These are phyloP conservation scores for Apiospora aurea DNA, from an alignment of 2,329 filamentous ascomycete species.

Conservation along the genomic window DNA sequence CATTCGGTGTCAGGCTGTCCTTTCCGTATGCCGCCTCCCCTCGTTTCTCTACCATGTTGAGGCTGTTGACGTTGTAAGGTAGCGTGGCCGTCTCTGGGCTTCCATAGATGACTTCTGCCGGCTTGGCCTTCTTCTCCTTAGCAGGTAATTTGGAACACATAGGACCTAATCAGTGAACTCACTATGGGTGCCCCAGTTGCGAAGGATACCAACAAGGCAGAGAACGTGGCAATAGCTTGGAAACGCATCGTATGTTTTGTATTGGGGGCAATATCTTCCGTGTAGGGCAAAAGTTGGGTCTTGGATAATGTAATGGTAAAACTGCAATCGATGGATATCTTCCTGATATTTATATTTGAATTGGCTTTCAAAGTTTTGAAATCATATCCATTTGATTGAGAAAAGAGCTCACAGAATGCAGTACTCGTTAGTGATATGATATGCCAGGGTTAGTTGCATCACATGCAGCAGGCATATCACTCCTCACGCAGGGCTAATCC, in stretches of 20 bases:
- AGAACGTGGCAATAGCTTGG: background rate
- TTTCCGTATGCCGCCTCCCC: background rate
- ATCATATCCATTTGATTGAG: background rate
- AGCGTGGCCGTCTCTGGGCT: slow-evolving; percentile 22
- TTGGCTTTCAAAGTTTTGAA: background rate
- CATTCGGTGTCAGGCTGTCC: background rate
- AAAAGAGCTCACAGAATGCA: background rate
- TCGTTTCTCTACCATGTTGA: slow-evolving; percentile 4
- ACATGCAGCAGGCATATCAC: background rate
- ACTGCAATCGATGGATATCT: background rate
- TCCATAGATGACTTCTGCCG: slow-evolving; percentile 14
- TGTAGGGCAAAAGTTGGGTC: too few relatives aligned
- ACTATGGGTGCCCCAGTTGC: slow-evolving; percentile 3
- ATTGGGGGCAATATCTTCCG: background rate
- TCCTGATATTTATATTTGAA: background rate
- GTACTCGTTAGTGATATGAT: background rate
- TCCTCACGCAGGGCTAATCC: background rate
- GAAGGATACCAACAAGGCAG: background rate
- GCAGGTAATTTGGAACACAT: background rate
- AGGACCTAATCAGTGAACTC: background rate
- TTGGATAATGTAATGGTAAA: background rate
- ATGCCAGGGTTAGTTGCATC: background rate
- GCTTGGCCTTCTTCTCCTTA: background rate
- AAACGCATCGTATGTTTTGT: background rate
- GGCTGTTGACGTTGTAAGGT: background rate